Percentiles rank a stretch among this genome's conserved stretches.
Evolutionary conservation across 2,329 filamentous ascomycete species (phyloP).

Genomic region (Paecilomyces niveus): DNA sequence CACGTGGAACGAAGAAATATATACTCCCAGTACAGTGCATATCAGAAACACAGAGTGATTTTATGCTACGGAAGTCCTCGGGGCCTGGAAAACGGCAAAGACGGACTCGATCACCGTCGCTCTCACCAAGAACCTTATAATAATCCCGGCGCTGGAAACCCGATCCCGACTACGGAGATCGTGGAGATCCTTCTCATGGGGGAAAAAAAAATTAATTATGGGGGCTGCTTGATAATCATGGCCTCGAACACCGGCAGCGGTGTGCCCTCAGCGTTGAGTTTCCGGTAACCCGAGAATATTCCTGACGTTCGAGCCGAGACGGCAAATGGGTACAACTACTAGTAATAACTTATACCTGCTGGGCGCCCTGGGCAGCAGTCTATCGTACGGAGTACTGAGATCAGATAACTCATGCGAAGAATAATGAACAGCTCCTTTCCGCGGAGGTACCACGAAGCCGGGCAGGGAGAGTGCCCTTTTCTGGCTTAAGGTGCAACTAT

Average conservation of each 20-base stretch:
- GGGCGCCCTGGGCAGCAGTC: neutral
- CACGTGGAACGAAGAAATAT: neutral
- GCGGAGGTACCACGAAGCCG: neutral
- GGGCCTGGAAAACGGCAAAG: neutral
- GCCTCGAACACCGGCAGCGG: neutral
- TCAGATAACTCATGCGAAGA: neutral
- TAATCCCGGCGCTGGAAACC: neutral
- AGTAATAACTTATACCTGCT: neutral
- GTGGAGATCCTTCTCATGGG: neutral
- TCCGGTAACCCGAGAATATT: neutral
- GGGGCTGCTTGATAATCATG: neutral
- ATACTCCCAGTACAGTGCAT: neutral
- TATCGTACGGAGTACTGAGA: neutral
- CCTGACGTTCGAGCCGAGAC: neutral
- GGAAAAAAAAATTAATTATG: neutral
- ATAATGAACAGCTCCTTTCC: neutral
- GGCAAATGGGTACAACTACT: neutral
- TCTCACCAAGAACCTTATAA: neutral
- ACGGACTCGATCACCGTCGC: neutral
- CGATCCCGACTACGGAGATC: neutral
- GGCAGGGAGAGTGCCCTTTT: neutral
- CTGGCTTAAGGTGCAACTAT: neutral
- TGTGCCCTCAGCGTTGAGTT: neutral
- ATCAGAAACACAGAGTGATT: neutral
- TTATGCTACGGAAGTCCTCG: neutral